Evolutionary conservation across 305 asterid species (phyloP).

Genomic region (Stenogyne calaminthoides): DNA sequence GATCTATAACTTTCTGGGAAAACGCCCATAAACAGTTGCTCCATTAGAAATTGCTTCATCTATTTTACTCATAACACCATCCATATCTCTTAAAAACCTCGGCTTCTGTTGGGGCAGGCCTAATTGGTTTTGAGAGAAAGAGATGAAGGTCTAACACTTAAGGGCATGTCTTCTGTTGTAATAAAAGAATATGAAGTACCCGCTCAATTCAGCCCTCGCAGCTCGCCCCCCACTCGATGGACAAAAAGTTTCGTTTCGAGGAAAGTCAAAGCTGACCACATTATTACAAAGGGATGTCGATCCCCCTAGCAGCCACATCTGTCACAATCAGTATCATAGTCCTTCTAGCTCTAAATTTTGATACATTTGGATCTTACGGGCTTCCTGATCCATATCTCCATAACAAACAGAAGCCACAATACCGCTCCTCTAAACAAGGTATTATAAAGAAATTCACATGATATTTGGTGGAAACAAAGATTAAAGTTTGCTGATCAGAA

Average conservation of each 20-base stretch:
- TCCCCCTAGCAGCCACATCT: constrained; percentile 98
- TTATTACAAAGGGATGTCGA: constrained; percentile 92
- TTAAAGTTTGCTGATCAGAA: constrained; percentile 68
- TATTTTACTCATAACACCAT: constrained; percentile 58
- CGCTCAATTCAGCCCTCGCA: constrained; percentile 95
- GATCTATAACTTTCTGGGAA: constrained; percentile 81
- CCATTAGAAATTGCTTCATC: constrained; percentile 73
- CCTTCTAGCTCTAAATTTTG: constrained; percentile 81
- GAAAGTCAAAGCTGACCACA: constrained; percentile 88
- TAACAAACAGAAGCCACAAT: constrained; percentile 86
- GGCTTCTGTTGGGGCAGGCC: constrained; percentile 88
- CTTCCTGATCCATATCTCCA: constrained; percentile 98
- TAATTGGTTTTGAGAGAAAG: constrained; percentile 82
- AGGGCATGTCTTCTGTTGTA: constrained; percentile 86
- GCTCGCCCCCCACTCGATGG: constrained; percentile 96
- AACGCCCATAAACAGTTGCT: constrained; percentile 85
- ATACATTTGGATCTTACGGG: constrained; percentile 78
- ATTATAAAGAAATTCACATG: constrained; percentile 84
- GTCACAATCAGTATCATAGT: constrained; percentile 91
- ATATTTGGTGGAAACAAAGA: constrained; percentile 89
- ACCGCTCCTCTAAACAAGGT: constrained; percentile 72
- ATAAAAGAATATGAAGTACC: constrained; percentile 86
- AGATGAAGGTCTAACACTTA: constrained; percentile 89
- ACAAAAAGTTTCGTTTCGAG: constrained; percentile 87
- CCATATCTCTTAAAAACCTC: constrained; percentile 65